These are phyloP conservation scores for Diospyros kaki DNA, from an alignment of 148 eudicot species.

Conservation along the genomic window DNA sequence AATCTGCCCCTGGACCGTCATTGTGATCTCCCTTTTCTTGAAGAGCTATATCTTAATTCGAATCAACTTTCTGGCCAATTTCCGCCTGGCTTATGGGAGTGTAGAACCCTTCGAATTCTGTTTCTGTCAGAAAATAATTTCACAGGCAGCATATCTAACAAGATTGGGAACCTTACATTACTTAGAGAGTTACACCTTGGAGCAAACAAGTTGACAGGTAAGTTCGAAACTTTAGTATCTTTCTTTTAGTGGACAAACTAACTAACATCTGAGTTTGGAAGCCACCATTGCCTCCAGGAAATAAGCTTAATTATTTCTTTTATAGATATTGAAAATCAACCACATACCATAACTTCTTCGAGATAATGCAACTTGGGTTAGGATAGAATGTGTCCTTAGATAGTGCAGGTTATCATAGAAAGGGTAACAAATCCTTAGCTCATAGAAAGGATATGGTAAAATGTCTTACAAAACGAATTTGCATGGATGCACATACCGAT, in stretches of 20 bases:
- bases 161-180: background rate
- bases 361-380: no score
- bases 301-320: no score
- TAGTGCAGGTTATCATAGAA: no score
- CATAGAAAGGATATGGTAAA: no score
- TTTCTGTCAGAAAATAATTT: constrained; percentile 7
- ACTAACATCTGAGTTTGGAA: background rate
- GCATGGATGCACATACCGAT: no score
- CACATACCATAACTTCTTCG: no score
- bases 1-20: constrained; percentile 7
- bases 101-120: constrained; percentile 6
- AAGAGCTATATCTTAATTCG: constrained; percentile 8
- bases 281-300: no score
- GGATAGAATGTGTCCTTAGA: no score
- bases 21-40: constrained; percentile 11
- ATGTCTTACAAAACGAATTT: no score
- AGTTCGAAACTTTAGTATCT: background rate
- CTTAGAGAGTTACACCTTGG: background rate
- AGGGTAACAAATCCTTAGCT: no score
- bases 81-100: constrained; percentile 11
- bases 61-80: constrained; percentile 17
- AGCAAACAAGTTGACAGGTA: constrained; percentile 8
- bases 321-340: no score
- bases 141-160: constrained; percentile 1
- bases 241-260: no score